These are phyloP conservation scores for Penicillium taxi DNA, from an alignment of 495 filamentous ascomycete genomes.

Conservation along the genomic window DNA sequence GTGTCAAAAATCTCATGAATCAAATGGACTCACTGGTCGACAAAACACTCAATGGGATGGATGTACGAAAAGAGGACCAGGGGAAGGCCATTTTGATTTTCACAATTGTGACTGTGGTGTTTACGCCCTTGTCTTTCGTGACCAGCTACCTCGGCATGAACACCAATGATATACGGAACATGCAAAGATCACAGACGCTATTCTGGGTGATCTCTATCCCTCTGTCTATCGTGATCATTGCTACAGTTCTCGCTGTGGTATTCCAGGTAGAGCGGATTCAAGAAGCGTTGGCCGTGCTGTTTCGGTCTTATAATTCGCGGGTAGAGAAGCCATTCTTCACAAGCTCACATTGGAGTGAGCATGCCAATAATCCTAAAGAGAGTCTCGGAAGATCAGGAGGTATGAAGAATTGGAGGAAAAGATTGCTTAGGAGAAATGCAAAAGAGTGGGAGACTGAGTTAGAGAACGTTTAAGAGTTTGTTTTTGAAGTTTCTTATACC, in stretches of 20 bases:
- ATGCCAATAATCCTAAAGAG: neutral
- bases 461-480: neutral
- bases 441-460: neutral
- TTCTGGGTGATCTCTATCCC: conserved; percentile 45
- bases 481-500: too few relatives aligned
- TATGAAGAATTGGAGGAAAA: neutral
- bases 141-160: conserved; percentile 41
- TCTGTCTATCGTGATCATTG: conserved; percentile 29
- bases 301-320: neutral
- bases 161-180: conserved; percentile 43
- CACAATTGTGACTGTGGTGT: conserved; percentile 40
- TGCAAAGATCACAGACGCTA: conserved; percentile 35
- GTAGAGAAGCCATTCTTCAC: neutral
- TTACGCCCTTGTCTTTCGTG: conserved; percentile 33
- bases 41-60: neutral
- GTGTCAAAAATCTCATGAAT: neutral
- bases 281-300: neutral
- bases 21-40: neutral
- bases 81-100: conserved; percentile 30
- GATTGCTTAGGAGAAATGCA: neutral
- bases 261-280: neutral
- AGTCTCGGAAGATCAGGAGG: neutral
- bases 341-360: neutral
- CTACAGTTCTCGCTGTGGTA: neutral
- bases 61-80: conserved; percentile 11